Conservation (phyloP, 75 land plant species). For the Ceratopteris richardii region DNA sequence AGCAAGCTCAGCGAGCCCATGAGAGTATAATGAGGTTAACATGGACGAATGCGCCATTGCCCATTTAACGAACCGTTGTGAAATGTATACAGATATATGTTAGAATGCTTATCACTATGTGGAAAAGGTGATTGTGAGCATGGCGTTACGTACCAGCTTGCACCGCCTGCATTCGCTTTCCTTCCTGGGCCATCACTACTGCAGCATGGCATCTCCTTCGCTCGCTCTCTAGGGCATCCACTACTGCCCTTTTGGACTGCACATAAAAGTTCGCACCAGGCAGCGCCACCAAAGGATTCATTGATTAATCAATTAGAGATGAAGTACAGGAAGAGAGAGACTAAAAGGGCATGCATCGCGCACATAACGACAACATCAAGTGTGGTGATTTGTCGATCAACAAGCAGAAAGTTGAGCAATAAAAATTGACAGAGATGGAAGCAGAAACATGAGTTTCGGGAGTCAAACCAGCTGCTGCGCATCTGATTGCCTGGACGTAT, state of each 20-base stretch:
- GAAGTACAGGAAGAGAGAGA: neutral
- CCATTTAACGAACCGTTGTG: constrained; percentile 5
- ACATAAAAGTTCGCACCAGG: too few species aligned
- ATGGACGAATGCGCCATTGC: neutral
- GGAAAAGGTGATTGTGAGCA: neutral
- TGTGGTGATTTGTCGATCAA: constrained; percentile 7
- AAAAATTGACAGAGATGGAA: too few species aligned
- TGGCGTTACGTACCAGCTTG: constrained; percentile 1
- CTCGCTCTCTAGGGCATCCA: constrained; percentile 21
- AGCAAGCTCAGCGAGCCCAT: neutral
- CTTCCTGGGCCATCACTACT: constrained; percentile 14
- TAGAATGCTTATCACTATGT: neutral
- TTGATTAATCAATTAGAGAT: constrained; percentile 1
- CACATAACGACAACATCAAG: neutral
- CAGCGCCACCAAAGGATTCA: too few species aligned
- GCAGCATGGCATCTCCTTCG: constrained; percentile 25
- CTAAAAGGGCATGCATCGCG: neutral
- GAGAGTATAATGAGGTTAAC: neutral
- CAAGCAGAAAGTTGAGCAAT: constrained; percentile 6
- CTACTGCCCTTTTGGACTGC: constrained; percentile 28
- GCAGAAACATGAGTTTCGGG: too few species aligned
- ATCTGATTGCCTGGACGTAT: too few species aligned
- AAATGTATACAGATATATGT: too few species aligned
- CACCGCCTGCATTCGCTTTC: constrained; percentile 17
- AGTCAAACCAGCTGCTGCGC: too few species aligned